Base-by-base conservation (phyloP, 2,329 filamentous ascomycete genomes). In the Colletotrichum nymphaeae region DNA sequence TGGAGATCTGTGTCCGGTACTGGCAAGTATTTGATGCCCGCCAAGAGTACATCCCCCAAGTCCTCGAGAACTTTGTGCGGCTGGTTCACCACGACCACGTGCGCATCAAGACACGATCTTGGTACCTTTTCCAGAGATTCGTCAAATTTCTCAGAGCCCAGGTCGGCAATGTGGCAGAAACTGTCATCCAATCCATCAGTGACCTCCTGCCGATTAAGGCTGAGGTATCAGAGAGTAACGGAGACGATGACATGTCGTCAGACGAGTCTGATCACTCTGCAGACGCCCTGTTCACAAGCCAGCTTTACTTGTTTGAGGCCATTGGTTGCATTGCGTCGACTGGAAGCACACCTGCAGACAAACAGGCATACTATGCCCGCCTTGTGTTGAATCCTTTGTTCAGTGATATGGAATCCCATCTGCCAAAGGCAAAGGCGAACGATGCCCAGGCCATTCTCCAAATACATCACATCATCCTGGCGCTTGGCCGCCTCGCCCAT, bases 1-100 rank as follows among this genome's bases (percentile, higher is more conserved):
- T 99, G 95, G 97, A 99, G 82, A 97, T 98, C 46, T 98, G 95
- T 81, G 95, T 98, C 68, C 93, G 97, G 63, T 99, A 99, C 83
- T 94, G 93, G 80, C 90, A 92, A 32, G 97, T 98, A 82, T 98
- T 99, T 80, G 95, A 98, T 80, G 91, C 91, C 69, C 94, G 98
- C 79, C 88, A 92, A 35, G 88, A 93, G 26, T 92, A 94, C 74
- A 97, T 98, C 63, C 94, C 94, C 2, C 93, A 92, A 76, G 95
- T 97, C 1, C 88, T 99, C 55, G 95, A 98, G 79, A 95, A 93
- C 80, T 98, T 99, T 82, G 94, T 99, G 58, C 91, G 92, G 14
- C 90, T 98, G 60, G 94, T 97, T 4, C 97, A 98, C 79, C 95
- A 97, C 79, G 90, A 93, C 42, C 93, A 98, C 78, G 90, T 94